A percentile compares a stretch with the other conserved stretches of the same genome.
Conservation (phyloP, 441 rosid species). For the Pelargonium australe region DNA sequence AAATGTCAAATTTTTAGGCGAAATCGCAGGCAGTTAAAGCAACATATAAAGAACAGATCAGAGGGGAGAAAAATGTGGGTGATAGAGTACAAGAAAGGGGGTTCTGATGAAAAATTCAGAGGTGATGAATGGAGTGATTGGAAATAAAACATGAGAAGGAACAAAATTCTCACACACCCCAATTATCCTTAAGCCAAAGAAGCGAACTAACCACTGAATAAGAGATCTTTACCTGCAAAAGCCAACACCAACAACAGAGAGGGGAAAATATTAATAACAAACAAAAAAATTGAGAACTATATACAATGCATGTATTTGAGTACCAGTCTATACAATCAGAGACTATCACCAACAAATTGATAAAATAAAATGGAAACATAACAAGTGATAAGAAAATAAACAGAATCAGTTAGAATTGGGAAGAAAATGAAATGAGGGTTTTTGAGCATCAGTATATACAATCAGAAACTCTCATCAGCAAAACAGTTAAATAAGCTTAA, state of each 20-base stretch:
- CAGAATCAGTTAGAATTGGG: background rate
- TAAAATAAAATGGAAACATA: too few relatives aligned
- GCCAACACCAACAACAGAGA: background rate
- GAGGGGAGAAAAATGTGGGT: slow-evolving; percentile 56
- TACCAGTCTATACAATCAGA: too few relatives aligned
- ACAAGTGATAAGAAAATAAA: too few relatives aligned
- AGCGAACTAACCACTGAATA: background rate
- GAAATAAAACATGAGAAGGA: slow-evolving; percentile 79
- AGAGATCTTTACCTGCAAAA: slow-evolving; percentile 3
- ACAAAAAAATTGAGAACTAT: background rate
- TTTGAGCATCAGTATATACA: background rate
- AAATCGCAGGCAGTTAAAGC: slow-evolving; percentile 69
- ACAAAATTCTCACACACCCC: slow-evolving; percentile 23
- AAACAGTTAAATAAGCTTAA: too few relatives aligned
- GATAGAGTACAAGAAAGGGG: slow-evolving; percentile 42
- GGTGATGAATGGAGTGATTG: slow-evolving; percentile 46
- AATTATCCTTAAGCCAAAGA: background rate
- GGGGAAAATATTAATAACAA: background rate
- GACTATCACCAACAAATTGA: too few relatives aligned
- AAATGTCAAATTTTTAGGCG: slow-evolving; percentile 66
- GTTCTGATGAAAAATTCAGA: slow-evolving; percentile 36
- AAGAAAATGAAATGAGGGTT: background rate
- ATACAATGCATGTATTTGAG: too few relatives aligned
- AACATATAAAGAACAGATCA: slow-evolving; percentile 67
- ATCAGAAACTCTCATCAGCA: background rate